phyloP scores from a whole-genome alignment of 179 eudicot species.

The Sideroxylon spinosum region DNA sequence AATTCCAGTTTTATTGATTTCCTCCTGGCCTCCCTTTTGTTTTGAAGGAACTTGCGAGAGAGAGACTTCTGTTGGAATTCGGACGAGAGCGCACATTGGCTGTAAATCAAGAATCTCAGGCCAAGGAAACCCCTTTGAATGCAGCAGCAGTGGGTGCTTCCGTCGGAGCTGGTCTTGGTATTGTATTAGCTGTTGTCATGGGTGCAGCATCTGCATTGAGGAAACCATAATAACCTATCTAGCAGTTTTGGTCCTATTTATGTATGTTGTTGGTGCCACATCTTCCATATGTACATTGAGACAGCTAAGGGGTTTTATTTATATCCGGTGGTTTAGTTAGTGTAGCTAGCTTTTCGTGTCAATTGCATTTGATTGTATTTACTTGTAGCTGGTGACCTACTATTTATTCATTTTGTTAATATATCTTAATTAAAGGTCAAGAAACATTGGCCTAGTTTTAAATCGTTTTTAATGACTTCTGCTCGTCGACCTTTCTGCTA shows the following conservation, averaged over 20 bases:
- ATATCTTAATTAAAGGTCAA: not conserved
- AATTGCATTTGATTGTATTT: not conserved
- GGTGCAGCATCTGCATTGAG: constrained; percentile 97
- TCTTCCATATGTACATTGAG: constrained; percentile 3
- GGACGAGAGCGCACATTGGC: constrained; percentile 47
- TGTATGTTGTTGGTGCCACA: not conserved
- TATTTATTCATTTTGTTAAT: constrained; percentile 13
- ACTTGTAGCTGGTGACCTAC: constrained; percentile 6
- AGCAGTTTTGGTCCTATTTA: too few relatives aligned
- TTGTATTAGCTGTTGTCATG: constrained; percentile 86
- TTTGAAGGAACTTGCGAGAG: constrained; percentile 66
- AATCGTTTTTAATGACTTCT: not conserved
- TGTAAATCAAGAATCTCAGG: constrained; percentile 43
- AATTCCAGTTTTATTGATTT: not conserved
- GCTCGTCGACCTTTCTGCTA: not conserved
- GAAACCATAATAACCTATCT: constrained; percentile 48
- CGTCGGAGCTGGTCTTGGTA: constrained; percentile 88
- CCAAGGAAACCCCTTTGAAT: constrained; percentile 54
- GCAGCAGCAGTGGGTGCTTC: constrained; percentile 92
- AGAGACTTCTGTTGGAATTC: constrained; percentile 54
- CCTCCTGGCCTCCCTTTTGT: not conserved
- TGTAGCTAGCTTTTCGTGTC: not conserved
- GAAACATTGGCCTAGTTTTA: not conserved
- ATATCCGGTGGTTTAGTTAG: not conserved
- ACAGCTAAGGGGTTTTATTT: constrained; percentile 4